Evolutionary conservation across 176 grass and related monocot genomes (phyloP), one percentile per base, ranked within the genome.

Genomic region (Ensete glaucum): DNA sequence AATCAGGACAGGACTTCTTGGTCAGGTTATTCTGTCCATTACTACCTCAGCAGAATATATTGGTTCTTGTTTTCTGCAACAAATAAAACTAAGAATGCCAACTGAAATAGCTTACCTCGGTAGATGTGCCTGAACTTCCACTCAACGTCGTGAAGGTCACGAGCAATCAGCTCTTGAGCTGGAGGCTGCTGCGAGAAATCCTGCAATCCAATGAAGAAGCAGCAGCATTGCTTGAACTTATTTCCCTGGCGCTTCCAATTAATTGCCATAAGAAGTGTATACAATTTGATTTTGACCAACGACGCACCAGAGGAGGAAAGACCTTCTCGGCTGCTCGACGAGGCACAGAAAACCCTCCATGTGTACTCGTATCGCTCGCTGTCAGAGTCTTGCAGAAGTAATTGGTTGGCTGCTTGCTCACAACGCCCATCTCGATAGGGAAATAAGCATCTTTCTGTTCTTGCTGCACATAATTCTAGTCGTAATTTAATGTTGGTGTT

Each of bases 301-400:
- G 8, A 71, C 69, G 15, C 69, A 71, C 69, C 69, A 71, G 15
- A 11, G 69, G 69, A 71, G 69, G 69, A 52, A 71, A 71, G 9
- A 71, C 69, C 21, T 71, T 71, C 69, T 71, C 69, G 19, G 69
- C 69, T 52, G 69, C 69, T 21, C 69, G 69, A 71, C 69, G 69
- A 71, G 49, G 69, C 9, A 71, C 69, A 71, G 69, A 71, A 71
- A 71, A 71, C 16, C 69, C 69, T 11, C 69, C 69, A n/a, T 71
- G 69, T 14, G 69, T 71, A 29, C 69, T 71, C 0, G 69, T 71
- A 21, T 71, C 69, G 49, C 69, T 71, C 11, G 69, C 69, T 3
- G 69, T 71, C 49, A 71, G 51, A 52, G 34, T 71, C 69, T 71
- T 71, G 69, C 69, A 71, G 69, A 71, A 71, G 51, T 71, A 71